phyloP scores from a whole-genome alignment of 176 grass and related monocot genomes.

The Cymbopogon citratus region DNA sequence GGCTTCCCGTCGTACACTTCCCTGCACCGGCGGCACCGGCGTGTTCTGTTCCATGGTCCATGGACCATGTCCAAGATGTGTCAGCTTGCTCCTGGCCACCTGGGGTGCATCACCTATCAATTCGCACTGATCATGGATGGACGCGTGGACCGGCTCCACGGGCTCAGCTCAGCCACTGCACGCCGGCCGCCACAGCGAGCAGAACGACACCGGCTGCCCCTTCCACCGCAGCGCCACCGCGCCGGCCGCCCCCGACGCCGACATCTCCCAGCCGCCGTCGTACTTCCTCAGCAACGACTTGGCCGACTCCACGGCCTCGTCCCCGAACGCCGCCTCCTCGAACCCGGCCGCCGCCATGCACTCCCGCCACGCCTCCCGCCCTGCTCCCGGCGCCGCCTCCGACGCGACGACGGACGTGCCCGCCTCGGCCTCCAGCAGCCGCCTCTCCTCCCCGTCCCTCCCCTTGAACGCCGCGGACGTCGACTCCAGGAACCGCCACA shows the following conservation, averaged over 20 bases:
- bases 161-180: conserved; percentile 1
- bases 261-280: conserved; percentile 86
- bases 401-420: conserved; percentile 25
- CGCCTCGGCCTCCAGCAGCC: conserved; percentile 67
- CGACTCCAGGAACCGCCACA: conserved; percentile 89
- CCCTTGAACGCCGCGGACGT: conserved; percentile 80
- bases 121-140: not conserved
- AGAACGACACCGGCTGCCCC: conserved; percentile 79
- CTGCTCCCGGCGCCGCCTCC: conserved; percentile 24
- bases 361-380: conserved; percentile 61
- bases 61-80: not conserved
- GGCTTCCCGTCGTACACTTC: not conserved
- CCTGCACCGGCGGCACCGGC: not conserved
- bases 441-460: conserved; percentile 60
- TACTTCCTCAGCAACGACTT: conserved; percentile 81
- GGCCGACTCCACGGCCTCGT: conserved; percentile 60
- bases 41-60: not conserved
- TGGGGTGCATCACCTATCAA: not conserved
- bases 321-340: conserved; percentile 58
- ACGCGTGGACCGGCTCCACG: not conserved
- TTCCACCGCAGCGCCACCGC: conserved; percentile 79
- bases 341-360: conserved; percentile 65
- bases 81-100: not conserved
- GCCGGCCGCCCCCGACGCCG: not conserved
- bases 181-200: conserved; percentile 79